These are phyloP conservation scores for Trametes meyenii DNA, from an alignment of 768 basidiomycete genomes.

Conservation along the genomic window DNA sequence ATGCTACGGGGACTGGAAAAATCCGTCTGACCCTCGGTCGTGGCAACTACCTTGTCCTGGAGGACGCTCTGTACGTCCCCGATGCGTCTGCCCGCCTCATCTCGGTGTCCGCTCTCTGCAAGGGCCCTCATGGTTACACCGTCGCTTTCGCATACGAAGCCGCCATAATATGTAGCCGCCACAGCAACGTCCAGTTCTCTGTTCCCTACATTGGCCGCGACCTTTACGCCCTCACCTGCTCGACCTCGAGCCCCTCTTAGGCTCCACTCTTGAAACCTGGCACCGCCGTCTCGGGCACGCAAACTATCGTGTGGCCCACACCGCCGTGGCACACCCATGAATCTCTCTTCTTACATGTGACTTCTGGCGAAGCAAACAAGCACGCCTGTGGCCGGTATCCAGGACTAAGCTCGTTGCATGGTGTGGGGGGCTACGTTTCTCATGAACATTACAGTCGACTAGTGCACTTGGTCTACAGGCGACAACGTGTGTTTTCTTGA, in stretches of 20 bases:
- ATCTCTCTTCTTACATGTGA: constrained; percentile 34
- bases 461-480: too few species aligned
- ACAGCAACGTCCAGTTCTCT: neutral
- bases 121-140: neutral
- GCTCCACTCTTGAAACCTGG: constrained; percentile 25
- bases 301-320: constrained; percentile 24
- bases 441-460: too few species aligned
- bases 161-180: neutral
- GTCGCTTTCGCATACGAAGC: neutral
- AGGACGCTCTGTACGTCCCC: constrained; percentile 27
- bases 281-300: constrained; percentile 32
- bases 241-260: constrained; percentile 1
- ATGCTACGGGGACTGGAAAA: constrained; percentile 31
- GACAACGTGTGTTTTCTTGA: too few species aligned
- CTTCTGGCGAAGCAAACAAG: too few species aligned
- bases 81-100: constrained; percentile 15
- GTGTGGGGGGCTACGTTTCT: too few species aligned
- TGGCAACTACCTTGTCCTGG: constrained; percentile 11
- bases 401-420: too few species aligned
- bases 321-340: constrained; percentile 32
- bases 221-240: constrained; percentile 8
- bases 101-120: constrained; percentile 17
- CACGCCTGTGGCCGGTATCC: too few species aligned
- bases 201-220: neutral
- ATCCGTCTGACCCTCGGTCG: constrained; percentile 27